Conservation (phyloP, 1,284 basidiomycete species). For the Irpex sp. region DNA sequence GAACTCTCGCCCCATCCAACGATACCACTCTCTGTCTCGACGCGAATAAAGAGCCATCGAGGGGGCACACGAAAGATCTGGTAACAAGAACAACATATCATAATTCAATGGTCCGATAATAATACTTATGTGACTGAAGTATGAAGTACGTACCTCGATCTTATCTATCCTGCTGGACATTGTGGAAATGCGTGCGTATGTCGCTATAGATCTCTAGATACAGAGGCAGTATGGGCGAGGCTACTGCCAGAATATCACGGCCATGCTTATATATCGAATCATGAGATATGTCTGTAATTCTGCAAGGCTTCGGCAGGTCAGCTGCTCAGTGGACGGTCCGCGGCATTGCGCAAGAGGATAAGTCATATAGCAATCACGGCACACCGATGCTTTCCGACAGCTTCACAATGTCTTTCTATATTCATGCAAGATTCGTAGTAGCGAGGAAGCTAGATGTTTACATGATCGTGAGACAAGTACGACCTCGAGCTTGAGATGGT, state of each 20-base stretch:
- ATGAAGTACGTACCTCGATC: conserved; percentile 10
- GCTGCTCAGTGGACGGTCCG: not conserved
- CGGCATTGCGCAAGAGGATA: not conserved
- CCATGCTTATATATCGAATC: not conserved
- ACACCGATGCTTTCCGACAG: not conserved
- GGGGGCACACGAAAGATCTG: conserved; percentile 70
- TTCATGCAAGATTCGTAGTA: not conserved
- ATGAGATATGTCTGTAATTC: not conserved
- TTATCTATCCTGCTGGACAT: conserved; percentile 10
- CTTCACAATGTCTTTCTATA: not conserved
- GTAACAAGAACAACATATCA: not conserved
- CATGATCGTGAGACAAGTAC: not conserved
- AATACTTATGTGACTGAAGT: no score
- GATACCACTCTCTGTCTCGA: conserved; percentile 64
- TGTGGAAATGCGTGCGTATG: not conserved
- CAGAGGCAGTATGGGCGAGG: not conserved
- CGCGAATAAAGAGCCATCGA: conserved; percentile 74
- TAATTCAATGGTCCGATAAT: not conserved
- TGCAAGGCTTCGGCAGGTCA: not conserved
- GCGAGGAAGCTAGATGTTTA: not conserved
- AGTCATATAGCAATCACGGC: not conserved
- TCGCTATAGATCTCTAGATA: not conserved
- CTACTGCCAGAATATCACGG: not conserved
- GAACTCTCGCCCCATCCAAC: conserved; percentile 73
- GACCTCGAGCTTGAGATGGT: not conserved